phyloP scores from a whole-genome alignment of 2,329 filamentous ascomycete species.

The Bipolaris cookei region DNA sequence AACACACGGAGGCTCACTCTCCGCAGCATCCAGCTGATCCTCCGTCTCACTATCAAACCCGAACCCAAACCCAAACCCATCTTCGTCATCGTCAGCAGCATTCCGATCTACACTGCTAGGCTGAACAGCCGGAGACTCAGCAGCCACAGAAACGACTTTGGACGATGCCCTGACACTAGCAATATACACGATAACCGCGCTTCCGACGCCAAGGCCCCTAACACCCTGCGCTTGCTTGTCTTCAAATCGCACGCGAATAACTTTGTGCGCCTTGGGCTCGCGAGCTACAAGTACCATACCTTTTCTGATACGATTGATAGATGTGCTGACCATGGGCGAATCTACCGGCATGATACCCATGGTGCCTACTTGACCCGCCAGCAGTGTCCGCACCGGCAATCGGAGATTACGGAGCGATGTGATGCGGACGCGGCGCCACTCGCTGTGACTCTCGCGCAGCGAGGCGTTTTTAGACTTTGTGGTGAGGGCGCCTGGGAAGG shows the following conservation, averaged over 20 bases:
- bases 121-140: constrained; percentile 4
- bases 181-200: constrained; percentile 80
- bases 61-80: constrained; percentile 63
- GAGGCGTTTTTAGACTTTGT: constrained; percentile 23
- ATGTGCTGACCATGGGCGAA: constrained; percentile 34
- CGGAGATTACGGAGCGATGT: constrained; percentile 88
- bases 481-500: constrained; percentile 56
- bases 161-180: constrained; percentile 85
- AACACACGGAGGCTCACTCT: constrained; percentile 41
- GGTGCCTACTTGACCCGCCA: constrained; percentile 85
- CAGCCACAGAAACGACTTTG: constrained; percentile 65
- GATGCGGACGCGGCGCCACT: constrained; percentile 81
- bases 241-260: constrained; percentile 70
- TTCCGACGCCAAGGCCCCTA: constrained; percentile 68
- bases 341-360: constrained; percentile 70
- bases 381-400: constrained; percentile 76
- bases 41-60: constrained; percentile 54
- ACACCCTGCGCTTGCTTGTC: constrained; percentile 60
- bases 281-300: constrained; percentile 78
- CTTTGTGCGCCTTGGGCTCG: constrained; percentile 60
- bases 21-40: constrained; percentile 46
- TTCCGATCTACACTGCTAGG: constrained; percentile 10
- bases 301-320: constrained; percentile 62
- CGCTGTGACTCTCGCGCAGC: constrained; percentile 33
- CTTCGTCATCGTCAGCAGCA: constrained; percentile 31